phyloP scores from a whole-genome alignment of 495 filamentous ascomycete genomes.

The Hypoxylon fuscum region DNA sequence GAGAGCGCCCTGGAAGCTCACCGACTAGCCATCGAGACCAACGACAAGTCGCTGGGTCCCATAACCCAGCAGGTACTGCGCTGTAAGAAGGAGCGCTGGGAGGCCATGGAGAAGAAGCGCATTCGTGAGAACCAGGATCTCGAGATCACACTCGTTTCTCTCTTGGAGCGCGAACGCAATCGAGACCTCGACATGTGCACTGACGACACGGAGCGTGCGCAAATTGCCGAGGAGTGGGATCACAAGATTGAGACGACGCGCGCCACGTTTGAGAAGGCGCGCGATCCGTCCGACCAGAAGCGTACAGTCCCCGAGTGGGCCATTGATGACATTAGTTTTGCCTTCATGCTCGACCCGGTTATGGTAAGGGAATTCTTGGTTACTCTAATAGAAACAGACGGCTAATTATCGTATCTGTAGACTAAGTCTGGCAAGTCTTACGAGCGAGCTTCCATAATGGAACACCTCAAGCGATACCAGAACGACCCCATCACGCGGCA shows the following conservation, averaged over 20 bases:
- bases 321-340: slow-evolving; percentile 89
- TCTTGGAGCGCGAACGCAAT: slow-evolving; percentile 48
- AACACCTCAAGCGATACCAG: slow-evolving; percentile 78
- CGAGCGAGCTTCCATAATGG: slow-evolving; percentile 85
- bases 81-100: slow-evolving; percentile 83
- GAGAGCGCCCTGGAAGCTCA: slow-evolving; percentile 77
- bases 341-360: slow-evolving; percentile 92
- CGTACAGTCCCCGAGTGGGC: slow-evolving; percentile 85
- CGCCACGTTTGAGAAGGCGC: slow-evolving; percentile 69
- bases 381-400: not conserved
- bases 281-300: slow-evolving; percentile 56
- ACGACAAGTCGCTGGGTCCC: slow-evolving; percentile 67
- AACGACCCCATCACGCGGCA: slow-evolving; percentile 87
- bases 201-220: slow-evolving; percentile 53
- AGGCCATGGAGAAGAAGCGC: slow-evolving; percentile 61
- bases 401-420: slow-evolving; percentile 39
- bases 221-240: slow-evolving; percentile 64
- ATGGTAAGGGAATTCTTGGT: slow-evolving; percentile 58
- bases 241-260: slow-evolving; percentile 68
- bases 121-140: slow-evolving; percentile 59
- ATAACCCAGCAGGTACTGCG: slow-evolving; percentile 74
- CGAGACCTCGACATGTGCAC: slow-evolving; percentile 33
- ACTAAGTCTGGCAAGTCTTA: slow-evolving; percentile 90
- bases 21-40: slow-evolving; percentile 67
- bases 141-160: slow-evolving; percentile 60